Evolutionary conservation across 1,139 yeast genomes (phyloP).

Genomic region (Blastobotrys persicus): DNA sequence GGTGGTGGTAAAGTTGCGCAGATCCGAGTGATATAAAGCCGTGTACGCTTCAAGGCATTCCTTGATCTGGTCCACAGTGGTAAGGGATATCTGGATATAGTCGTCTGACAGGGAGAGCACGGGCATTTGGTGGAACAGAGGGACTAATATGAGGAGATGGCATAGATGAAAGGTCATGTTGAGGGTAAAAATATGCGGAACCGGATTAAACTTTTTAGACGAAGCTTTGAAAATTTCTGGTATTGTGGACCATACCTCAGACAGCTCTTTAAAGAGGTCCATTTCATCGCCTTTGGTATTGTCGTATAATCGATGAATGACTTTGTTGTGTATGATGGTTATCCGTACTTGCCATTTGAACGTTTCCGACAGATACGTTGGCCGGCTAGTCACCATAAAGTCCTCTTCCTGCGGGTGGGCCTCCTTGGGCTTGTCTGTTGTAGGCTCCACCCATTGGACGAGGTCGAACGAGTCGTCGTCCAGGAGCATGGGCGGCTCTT

Average conservation of each 20-base stretch:
- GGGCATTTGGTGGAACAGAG: slow-evolving; percentile 11
- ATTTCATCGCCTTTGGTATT: background rate
- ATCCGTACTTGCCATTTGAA: slow-evolving; percentile 11
- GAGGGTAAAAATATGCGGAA: slow-evolving; percentile 11
- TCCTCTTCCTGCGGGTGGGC: background rate
- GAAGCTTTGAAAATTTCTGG: slow-evolving; percentile 8
- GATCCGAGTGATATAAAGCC: slow-evolving; percentile 1
- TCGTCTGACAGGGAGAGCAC: background rate
- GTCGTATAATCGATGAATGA: background rate
- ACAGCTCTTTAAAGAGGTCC: slow-evolving; percentile 8
- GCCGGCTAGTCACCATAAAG: background rate
- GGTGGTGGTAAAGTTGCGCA: slow-evolving; percentile 7
- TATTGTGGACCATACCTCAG: slow-evolving; percentile 5
- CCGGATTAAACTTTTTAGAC: background rate
- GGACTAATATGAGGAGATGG: slow-evolving; percentile 7
- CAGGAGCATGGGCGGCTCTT: background rate
- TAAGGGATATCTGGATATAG: slow-evolving; percentile 5
- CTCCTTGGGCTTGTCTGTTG: background rate
- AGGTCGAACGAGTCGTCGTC: slow-evolving; percentile 9
- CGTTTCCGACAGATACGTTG: background rate
- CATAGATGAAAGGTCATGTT: slow-evolving; percentile 11
- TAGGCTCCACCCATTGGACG: slow-evolving; percentile 12
- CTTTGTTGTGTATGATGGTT: background rate
- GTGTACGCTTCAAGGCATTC: slow-evolving; percentile 5
- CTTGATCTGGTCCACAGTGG: background rate